These are phyloP conservation scores for Mortierella sp. DNA, from an alignment of 371 early-diverging fungal genomes.

Conservation along the genomic window DNA sequence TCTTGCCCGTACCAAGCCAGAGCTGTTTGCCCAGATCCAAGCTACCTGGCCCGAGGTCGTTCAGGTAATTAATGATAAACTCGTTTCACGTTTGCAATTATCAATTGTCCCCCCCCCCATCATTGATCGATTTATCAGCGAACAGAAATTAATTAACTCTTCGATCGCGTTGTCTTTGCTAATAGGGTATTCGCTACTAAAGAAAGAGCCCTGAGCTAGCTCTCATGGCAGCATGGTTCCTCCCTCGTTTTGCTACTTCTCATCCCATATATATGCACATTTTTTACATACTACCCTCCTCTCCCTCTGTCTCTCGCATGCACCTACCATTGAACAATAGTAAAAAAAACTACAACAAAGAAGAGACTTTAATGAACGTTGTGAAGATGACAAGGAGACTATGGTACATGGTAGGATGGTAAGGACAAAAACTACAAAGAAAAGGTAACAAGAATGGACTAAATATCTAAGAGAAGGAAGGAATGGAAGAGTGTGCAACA, in stretches of 20 bases:
- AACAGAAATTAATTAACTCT: not conserved
- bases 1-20: conserved; percentile 64
- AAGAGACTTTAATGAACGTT: not conserved
- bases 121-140: no score
- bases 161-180: not conserved
- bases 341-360: not conserved
- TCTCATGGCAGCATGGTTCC: not conserved
- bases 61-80: no score
- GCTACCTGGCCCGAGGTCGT: conserved; percentile 74
- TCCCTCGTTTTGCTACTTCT: not conserved
- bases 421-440: not conserved
- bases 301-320: not conserved
- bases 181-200: conserved; percentile 34
- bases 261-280: not conserved
- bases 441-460: not conserved
- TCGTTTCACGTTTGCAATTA: no score
- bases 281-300: not conserved
- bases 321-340: not conserved
- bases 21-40: conserved; percentile 70
- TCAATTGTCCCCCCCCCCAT: no score
- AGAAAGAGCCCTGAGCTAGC: not conserved
- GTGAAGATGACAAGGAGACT: not conserved
- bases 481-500: conserved; percentile 23
- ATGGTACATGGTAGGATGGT: conserved; percentile 14
- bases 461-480: conserved; percentile 21